phyloP scores from a whole-genome alignment of 2,329 filamentous ascomycete genomes.

The Neodidymelliopsis sp. region DNA sequence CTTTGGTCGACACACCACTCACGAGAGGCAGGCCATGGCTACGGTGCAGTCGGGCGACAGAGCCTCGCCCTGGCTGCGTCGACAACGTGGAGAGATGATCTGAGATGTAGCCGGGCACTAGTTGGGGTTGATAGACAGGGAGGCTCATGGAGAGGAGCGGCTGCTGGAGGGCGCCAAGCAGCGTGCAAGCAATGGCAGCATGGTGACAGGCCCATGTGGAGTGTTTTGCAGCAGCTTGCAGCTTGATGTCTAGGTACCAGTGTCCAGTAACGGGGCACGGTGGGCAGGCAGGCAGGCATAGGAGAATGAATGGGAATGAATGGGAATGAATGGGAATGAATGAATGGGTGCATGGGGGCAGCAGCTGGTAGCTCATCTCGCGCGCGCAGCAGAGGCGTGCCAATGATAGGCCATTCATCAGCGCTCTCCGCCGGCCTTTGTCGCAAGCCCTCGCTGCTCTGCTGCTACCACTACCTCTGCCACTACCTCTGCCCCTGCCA shows the following conservation, averaged over 20 bases:
- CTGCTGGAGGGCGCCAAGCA: background rate
- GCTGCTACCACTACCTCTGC: background rate
- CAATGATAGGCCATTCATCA: no score
- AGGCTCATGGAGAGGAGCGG: no score
- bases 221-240: conserved; percentile 3
- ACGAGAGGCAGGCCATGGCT: background rate
- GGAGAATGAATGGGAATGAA: no score
- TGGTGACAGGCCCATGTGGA: conserved; percentile 5
- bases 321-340: no score
- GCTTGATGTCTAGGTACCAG: background rate
- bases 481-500: background rate
- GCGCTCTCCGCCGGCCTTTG: no score
- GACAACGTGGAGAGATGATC: conserved; percentile 4
- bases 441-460: no score
- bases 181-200: background rate
- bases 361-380: no score
- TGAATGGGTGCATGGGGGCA: no score
- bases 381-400: no score
- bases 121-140: background rate
- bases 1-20: conserved; percentile 1
- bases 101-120: conserved; percentile 10
- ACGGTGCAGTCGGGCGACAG: conserved; percentile 1
- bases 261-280: conserved; percentile 1
- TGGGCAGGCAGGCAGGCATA: no score
- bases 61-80: conserved; percentile 6